These are phyloP conservation scores for Candida insectorum DNA, from an alignment of 805 yeast species.

Conservation along the genomic window DNA sequence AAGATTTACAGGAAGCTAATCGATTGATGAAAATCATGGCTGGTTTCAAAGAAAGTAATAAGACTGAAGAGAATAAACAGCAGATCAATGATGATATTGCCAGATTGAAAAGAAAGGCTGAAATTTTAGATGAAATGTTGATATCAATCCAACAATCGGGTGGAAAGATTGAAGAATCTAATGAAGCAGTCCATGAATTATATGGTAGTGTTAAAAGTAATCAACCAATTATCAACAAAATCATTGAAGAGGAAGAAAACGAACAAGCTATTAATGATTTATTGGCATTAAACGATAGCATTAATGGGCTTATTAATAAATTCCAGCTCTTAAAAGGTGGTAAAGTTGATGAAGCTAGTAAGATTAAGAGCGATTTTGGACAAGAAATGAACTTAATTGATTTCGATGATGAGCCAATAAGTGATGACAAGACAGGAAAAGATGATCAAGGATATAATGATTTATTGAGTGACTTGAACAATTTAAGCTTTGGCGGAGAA, in stretches of 20 bases:
- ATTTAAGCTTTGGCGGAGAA: constrained; percentile 50
- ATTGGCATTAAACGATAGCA: constrained; percentile 68
- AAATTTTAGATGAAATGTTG: constrained; percentile 84
- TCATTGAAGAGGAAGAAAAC: constrained; percentile 67
- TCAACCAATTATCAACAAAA: constrained; percentile 81
- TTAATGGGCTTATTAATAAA: constrained; percentile 65
- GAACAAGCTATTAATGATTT: constrained; percentile 65
- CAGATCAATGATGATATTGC: constrained; percentile 81
- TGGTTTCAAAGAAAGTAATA: constrained; percentile 84
- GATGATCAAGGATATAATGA: constrained; percentile 55
- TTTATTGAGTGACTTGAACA: constrained; percentile 66
- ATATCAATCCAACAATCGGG: constrained; percentile 41
- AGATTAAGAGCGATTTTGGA: constrained; percentile 35
- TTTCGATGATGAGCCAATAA: constrained; percentile 37
- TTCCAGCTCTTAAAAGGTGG: constrained; percentile 66
- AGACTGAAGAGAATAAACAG: constrained; percentile 64
- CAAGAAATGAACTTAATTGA: constrained; percentile 39
- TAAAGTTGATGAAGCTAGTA: constrained; percentile 51
- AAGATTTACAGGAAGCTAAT: constrained; percentile 93
- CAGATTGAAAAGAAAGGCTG: constrained; percentile 80
- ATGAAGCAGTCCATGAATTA: constrained; percentile 78
- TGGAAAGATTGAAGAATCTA: constrained; percentile 38
- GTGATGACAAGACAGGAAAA: constrained; percentile 22
- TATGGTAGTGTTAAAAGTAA: constrained; percentile 76
- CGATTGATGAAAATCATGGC: constrained; percentile 97